These are phyloP conservation scores for Arthrobotrys pseudoclavata DNA, from an alignment of 2,329 filamentous ascomycete species.

Conservation along the genomic window DNA sequence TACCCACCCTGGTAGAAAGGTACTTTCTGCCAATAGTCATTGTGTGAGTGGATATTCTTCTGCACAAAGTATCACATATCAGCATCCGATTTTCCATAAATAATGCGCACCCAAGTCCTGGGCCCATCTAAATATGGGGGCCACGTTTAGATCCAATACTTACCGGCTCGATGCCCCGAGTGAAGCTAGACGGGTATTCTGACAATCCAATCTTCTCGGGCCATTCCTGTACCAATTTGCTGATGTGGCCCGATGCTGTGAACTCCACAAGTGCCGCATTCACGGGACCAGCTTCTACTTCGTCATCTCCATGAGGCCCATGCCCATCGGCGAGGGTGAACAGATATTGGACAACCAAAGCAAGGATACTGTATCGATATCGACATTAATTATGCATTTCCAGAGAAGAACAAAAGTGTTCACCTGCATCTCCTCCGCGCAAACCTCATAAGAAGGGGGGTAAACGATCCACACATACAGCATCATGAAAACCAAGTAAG, in stretches of 20 bases:
- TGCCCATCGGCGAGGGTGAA: slow-evolving; percentile 31
- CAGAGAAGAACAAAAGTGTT: slow-evolving; percentile 15
- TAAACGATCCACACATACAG: slow-evolving; percentile 44
- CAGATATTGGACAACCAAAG: slow-evolving; percentile 42
- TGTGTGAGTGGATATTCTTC: slow-evolving; percentile 73
- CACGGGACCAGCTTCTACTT: background rate
- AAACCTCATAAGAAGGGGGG: slow-evolving; percentile 28
- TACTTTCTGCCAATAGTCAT: slow-evolving; percentile 77
- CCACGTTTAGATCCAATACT: slow-evolving; percentile 2
- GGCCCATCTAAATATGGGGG: background rate
- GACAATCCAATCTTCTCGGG: slow-evolving; percentile 59
- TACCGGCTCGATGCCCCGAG: slow-evolving; percentile 67
- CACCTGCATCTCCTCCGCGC: slow-evolving; percentile 15
- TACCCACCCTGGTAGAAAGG: slow-evolving; percentile 75
- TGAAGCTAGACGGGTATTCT: slow-evolving; percentile 71
- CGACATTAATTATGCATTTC: slow-evolving; percentile 12
- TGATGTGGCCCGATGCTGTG: slow-evolving; percentile 21
- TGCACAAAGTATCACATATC: slow-evolving; percentile 59
- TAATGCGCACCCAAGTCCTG: background rate
- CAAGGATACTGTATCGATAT: slow-evolving; percentile 28
- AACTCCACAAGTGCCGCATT: slow-evolving; percentile 2
- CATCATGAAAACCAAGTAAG: slow-evolving; percentile 57
- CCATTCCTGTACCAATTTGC: slow-evolving; percentile 44
- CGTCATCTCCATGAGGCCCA: slow-evolving; percentile 16
- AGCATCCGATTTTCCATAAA: slow-evolving; percentile 9